Conservation (phyloP, 352 stramenopile genomes). For the Globisporangium viniferum region DNA sequence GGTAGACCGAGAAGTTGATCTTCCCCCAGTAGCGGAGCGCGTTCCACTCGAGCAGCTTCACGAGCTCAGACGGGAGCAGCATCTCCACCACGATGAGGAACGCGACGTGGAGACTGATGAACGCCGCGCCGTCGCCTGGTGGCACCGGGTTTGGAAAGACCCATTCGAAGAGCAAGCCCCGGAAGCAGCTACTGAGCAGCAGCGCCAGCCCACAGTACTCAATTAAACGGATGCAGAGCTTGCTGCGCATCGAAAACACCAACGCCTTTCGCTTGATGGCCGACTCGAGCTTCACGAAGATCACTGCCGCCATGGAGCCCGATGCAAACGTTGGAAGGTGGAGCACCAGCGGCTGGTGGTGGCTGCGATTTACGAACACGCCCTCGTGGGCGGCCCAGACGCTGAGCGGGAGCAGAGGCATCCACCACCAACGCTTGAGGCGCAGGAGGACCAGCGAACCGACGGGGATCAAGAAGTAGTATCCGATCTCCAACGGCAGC, state of each 20-base stretch:
- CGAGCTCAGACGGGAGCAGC: constrained; percentile 10
- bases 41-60: constrained; percentile 9
- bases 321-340: constrained; percentile 38
- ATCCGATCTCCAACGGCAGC: constrained; percentile 43
- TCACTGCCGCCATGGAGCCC: constrained; percentile 31
- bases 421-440: constrained; percentile 15
- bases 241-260: constrained; percentile 14
- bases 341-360: constrained; percentile 24
- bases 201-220: constrained; percentile 22
- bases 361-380: constrained; percentile 6
- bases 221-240: not conserved
- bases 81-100: constrained; percentile 11
- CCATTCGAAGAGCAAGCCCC: constrained; percentile 28
- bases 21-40: constrained; percentile 27
- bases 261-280: constrained; percentile 17
- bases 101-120: constrained; percentile 26
- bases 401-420: constrained; percentile 14
- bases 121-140: constrained; percentile 17
- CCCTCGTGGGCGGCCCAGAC: not conserved
- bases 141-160: too few relatives aligned
- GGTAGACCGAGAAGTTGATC: constrained; percentile 36
- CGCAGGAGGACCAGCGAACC: constrained; percentile 16
- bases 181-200: constrained; percentile 27
- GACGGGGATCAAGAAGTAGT: constrained; percentile 36
- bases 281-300: constrained; percentile 24